These are phyloP conservation scores for Acacia crassicarpa DNA, from an alignment of 306 rosid species.

Conservation along the genomic window DNA sequence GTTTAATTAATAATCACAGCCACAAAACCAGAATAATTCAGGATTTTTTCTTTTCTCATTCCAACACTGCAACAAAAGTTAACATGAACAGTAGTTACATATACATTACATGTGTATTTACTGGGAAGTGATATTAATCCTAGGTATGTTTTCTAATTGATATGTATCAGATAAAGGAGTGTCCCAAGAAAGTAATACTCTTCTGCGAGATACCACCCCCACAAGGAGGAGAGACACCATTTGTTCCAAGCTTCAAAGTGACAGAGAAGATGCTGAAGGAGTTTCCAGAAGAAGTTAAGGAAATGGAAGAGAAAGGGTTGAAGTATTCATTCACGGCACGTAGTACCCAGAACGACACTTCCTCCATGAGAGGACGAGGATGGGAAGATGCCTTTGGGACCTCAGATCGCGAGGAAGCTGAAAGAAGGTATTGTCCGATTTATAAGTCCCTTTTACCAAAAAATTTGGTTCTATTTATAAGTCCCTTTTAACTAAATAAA, in stretches of 20 bases:
- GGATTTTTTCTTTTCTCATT: no score
- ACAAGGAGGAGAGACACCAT: conserved; percentile 84
- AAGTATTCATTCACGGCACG: conserved; percentile 70
- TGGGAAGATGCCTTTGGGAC: conserved; percentile 82
- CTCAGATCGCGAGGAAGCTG: conserved; percentile 62
- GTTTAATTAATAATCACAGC: background rate
- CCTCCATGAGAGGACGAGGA: conserved; percentile 87
- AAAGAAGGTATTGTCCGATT: no score
- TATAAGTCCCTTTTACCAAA: no score
- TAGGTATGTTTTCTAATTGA: background rate
- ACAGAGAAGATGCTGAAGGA: conserved; percentile 72
- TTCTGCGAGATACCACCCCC: conserved; percentile 88
- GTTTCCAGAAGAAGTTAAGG: conserved; percentile 65
- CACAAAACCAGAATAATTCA: background rate
- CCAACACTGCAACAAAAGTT: no score
- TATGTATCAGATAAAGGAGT: conserved; percentile 56
- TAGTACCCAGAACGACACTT: conserved; percentile 46
- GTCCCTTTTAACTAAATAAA: no score
- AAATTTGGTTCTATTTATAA: no score
- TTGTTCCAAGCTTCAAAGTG: conserved; percentile 82
- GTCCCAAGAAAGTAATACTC: conserved; percentile 58
- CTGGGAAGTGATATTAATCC: background rate
- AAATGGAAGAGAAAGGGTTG: conserved; percentile 63
- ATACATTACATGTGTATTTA: no score
- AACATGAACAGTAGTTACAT: no score